Evolutionary conservation across 2,329 filamentous ascomycete species (phyloP).

Genomic region (Pseudocercospora fuligena): DNA sequence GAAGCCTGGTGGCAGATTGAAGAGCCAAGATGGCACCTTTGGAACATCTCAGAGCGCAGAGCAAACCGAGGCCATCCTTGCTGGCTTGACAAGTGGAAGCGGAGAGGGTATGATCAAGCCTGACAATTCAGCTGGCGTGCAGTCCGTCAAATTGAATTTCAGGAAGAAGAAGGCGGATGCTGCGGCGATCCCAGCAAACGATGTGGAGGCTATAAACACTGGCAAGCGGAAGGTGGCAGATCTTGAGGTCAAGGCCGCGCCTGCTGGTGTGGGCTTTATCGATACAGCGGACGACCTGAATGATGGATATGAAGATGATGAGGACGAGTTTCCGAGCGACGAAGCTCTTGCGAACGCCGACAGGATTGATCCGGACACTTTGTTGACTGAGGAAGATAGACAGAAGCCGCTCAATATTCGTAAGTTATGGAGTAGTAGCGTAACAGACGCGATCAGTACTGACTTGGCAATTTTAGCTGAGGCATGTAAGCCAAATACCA

Average conservation of each 20-base stretch:
- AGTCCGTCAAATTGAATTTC: constrained; percentile 60
- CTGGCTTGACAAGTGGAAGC: constrained; percentile 66
- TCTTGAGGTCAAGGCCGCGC: constrained; percentile 44
- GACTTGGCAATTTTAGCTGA: constrained; percentile 59
- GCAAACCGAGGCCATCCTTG: constrained; percentile 79
- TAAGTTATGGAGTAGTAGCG: constrained; percentile 45
- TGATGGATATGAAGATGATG: constrained; percentile 51
- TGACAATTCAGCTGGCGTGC: constrained; percentile 30
- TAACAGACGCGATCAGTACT: not conserved
- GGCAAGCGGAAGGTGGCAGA: constrained; percentile 42
- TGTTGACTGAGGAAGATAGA: constrained; percentile 85
- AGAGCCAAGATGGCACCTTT: constrained; percentile 70
- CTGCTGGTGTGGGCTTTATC: constrained; percentile 69
- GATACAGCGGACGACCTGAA: constrained; percentile 46
- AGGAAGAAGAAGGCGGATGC: constrained; percentile 62
- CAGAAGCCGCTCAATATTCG: constrained; percentile 77
- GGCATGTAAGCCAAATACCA: constrained; percentile 87
- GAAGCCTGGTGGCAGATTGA: constrained; percentile 69
- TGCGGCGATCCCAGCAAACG: constrained; percentile 44
- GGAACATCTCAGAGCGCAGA: constrained; percentile 54
- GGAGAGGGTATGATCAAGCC: constrained; percentile 72
- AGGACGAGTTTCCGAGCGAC: constrained; percentile 43
- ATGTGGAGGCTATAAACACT: constrained; percentile 38
- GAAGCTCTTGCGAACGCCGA: constrained; percentile 67
- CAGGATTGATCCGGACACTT: constrained; percentile 85